Evolutionary conservation across 208 protist genomes (phyloP).

Genomic region (Leishmania braziliensis): DNA sequence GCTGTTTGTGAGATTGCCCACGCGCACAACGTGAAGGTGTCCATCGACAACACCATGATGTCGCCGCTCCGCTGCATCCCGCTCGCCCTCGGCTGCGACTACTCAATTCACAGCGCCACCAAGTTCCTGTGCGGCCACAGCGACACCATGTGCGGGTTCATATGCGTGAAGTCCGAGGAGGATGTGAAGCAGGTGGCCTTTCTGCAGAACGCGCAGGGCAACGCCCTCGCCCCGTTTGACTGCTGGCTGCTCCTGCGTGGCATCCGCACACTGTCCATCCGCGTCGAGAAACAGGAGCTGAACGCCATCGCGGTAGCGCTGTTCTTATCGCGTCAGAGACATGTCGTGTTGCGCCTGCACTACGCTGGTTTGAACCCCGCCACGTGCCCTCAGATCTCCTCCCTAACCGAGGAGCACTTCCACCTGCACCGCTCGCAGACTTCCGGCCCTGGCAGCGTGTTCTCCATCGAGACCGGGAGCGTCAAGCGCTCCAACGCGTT

Average conservation of each 20-base stretch:
- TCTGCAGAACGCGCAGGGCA: conserved; percentile 93
- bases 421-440: conserved; percentile 64
- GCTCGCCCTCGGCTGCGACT: conserved; percentile 94
- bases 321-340: conserved; percentile 60
- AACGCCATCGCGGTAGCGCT: conserved; percentile 90
- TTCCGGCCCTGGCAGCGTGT: conserved; percentile 57
- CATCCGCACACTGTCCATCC: conserved; percentile 94
- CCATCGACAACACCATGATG: conserved; percentile 97
- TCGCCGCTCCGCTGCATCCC: conserved; percentile 95
- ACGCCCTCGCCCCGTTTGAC: conserved; percentile 93
- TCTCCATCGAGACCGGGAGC: conserved; percentile 82
- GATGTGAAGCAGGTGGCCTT: conserved; percentile 81
- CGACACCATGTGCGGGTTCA: conserved; percentile 92
- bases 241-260: conserved; percentile 95
- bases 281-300: conserved; percentile 90
- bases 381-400: conserved; percentile 56
- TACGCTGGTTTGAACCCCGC: conserved; percentile 93
- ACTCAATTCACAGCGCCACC: conserved; percentile 95
- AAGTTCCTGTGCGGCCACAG: conserved; percentile 97
- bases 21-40: conserved; percentile 66
- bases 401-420: conserved; percentile 80
- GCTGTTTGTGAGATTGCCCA: conserved; percentile 81
- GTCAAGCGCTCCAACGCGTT: conserved; percentile 63
- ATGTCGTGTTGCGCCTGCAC: conserved; percentile 81
- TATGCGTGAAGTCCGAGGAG: conserved; percentile 67